phyloP scores from a whole-genome alignment of 2,329 filamentous ascomycete genomes.

The Emericellopsis cladophorae region DNA sequence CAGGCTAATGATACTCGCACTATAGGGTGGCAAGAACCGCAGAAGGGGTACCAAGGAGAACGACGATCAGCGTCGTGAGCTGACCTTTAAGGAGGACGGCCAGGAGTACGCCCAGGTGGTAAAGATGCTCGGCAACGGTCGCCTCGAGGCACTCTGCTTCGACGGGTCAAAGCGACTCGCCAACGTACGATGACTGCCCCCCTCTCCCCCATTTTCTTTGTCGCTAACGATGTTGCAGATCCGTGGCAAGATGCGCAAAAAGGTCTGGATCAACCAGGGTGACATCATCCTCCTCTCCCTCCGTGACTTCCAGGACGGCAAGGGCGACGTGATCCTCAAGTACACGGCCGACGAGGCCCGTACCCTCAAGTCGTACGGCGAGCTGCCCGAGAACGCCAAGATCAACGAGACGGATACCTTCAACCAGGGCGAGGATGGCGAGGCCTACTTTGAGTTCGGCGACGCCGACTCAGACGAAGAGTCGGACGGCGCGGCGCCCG shows the following conservation, averaged over 20 bases:
- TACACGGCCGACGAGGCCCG: slow-evolving; percentile 94
- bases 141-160: slow-evolving; percentile 87
- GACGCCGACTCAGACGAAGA: slow-evolving; percentile 62
- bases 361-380: slow-evolving; percentile 90
- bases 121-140: slow-evolving; percentile 94
- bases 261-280: slow-evolving; percentile 99
- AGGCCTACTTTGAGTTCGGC: slow-evolving; percentile 97
- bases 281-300: slow-evolving; percentile 84
- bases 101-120: slow-evolving; percentile 50
- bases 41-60: slow-evolving; percentile 98
- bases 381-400: slow-evolving; percentile 94
- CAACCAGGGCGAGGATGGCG: slow-evolving; percentile 82
- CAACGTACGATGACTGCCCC: slow-evolving; percentile 17
- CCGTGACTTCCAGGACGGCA: slow-evolving; percentile 88
- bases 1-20: neutral
- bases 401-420: slow-evolving; percentile 99
- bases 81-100: slow-evolving; percentile 97
- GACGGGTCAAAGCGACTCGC: slow-evolving; percentile 51
- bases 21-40: slow-evolving; percentile 93
- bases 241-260: slow-evolving; percentile 96
- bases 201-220: slow-evolving; percentile 5
- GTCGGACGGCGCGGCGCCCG: slow-evolving; percentile 39
- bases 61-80: slow-evolving; percentile 97
- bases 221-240: slow-evolving; percentile 29
- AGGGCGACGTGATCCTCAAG: slow-evolving; percentile 94